Conservation (phyloP, 1,284 basidiomycete species). For the Rhodotorula sp. region DNA sequence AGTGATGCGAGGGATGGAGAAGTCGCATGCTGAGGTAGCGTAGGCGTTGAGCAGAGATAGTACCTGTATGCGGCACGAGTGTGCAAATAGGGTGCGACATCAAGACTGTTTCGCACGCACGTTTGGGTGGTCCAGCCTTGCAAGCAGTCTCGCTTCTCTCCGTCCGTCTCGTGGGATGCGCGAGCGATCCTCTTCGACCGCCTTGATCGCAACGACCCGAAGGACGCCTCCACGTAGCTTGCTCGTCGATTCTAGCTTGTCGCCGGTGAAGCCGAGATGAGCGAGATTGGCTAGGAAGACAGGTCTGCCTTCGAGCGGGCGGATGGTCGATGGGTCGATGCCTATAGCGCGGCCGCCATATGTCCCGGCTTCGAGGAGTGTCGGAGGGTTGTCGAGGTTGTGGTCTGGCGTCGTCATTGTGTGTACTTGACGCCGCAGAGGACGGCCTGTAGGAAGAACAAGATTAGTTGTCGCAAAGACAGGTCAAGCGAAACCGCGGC, state of each 20-base stretch:
- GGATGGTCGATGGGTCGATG: slow-evolving; percentile 19
- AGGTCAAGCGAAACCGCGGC: too few species aligned
- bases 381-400: slow-evolving; percentile 18
- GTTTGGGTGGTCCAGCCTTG: slow-evolving; percentile 27
- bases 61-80: slow-evolving; percentile 2
- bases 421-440: too few species aligned
- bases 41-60: slow-evolving; percentile 40
- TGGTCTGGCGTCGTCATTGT: slow-evolving; percentile 1
- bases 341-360: slow-evolving; percentile 9
- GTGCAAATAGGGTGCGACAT: too few species aligned
- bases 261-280: neutral
- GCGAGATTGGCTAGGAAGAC: neutral
- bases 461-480: too few species aligned
- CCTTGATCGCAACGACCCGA: slow-evolving; percentile 26
- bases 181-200: slow-evolving; percentile 22
- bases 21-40: slow-evolving; percentile 7
- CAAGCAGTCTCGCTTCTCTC: slow-evolving; percentile 30
- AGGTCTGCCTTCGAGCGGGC: neutral
- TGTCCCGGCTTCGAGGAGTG: slow-evolving; percentile 22
- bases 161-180: slow-evolving; percentile 29
- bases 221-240: neutral
- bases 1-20: neutral
- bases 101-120: slow-evolving; percentile 9
- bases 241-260: too few species aligned
- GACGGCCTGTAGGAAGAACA: too few species aligned